A percentile compares a stretch with the other conserved stretches of the same genome.
These are phyloP conservation scores for Begonia peltatifolia DNA, from an alignment of 306 rosid genomes.

Conservation along the genomic window DNA sequence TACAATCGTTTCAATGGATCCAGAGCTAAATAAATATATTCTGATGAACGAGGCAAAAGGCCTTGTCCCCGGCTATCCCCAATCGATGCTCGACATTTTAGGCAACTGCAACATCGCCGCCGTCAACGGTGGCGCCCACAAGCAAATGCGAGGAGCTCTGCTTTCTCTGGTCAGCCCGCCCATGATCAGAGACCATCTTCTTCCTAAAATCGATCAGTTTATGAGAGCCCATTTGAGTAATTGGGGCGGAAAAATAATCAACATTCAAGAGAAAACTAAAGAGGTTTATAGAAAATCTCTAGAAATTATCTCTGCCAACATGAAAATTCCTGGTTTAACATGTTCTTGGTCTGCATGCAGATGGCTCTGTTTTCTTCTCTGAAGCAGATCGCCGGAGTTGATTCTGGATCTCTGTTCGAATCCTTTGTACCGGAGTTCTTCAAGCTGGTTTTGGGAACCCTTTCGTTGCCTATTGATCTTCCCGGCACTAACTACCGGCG, in stretches of 20 bases:
- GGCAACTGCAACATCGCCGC: conserved; percentile 92
- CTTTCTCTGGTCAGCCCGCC: conserved; percentile 65
- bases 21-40: conserved; percentile 75
- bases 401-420: conserved; percentile 26
- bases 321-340: neutral
- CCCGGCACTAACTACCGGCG: conserved; percentile 77
- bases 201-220: conserved; percentile 69
- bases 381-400: conserved; percentile 68
- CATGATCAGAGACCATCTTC: conserved; percentile 49
- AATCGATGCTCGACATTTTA: conserved; percentile 82
- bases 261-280: conserved; percentile 85
- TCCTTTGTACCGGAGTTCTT: conserved; percentile 69
- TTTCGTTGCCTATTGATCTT: conserved; percentile 82
- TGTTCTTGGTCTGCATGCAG: conserved; percentile 20
- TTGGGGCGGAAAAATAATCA: conserved; percentile 52
- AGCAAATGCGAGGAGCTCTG: conserved; percentile 78
- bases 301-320: neutral
- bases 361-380: conserved; percentile 78
- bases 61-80: conserved; percentile 92
- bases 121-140: conserved; percentile 85
- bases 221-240: conserved; percentile 50
- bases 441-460: conserved; percentile 74
- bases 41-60: conserved; percentile 89
- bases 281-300: conserved; percentile 29
- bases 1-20: conserved; percentile 91